Conservation (phyloP, 495 filamentous ascomycete genomes). For the Durotheca rogersii region DNA sequence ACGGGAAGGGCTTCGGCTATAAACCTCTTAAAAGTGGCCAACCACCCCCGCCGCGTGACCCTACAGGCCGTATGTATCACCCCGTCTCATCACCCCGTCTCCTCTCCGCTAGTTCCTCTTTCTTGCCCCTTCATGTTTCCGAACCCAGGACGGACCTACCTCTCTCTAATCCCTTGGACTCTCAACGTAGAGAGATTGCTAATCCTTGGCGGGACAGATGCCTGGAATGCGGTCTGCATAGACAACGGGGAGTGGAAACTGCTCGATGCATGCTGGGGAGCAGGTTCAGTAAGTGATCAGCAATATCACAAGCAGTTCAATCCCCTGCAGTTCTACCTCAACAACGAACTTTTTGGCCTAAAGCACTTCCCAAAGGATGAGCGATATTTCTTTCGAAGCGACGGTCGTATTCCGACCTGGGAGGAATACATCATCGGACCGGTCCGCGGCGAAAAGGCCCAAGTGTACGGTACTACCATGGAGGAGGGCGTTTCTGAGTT, state of each 20-base stretch:
- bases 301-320: constrained; percentile 69
- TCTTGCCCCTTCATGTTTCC: neutral
- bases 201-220: constrained; percentile 51
- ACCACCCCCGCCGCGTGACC: constrained; percentile 55
- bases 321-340: constrained; percentile 68
- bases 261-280: constrained; percentile 90
- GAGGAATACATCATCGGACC: constrained; percentile 71
- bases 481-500: constrained; percentile 64
- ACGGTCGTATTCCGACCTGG: constrained; percentile 58
- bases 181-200: neutral
- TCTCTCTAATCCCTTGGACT: neutral
- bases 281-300: constrained; percentile 59
- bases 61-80: constrained; percentile 41
- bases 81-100: neutral
- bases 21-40: constrained; percentile 53
- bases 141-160: no score
- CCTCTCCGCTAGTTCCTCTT: neutral
- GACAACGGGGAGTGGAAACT: constrained; percentile 89
- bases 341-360: constrained; percentile 79
- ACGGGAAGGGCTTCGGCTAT: constrained; percentile 86
- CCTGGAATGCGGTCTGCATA: constrained; percentile 91
- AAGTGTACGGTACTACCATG: constrained; percentile 53
- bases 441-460: constrained; percentile 46
- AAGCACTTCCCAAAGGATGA: constrained; percentile 73
- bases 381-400: constrained; percentile 65